Conservation (phyloP, 2,329 filamentous ascomycete genomes). For the Corynespora cassiicola region DNA sequence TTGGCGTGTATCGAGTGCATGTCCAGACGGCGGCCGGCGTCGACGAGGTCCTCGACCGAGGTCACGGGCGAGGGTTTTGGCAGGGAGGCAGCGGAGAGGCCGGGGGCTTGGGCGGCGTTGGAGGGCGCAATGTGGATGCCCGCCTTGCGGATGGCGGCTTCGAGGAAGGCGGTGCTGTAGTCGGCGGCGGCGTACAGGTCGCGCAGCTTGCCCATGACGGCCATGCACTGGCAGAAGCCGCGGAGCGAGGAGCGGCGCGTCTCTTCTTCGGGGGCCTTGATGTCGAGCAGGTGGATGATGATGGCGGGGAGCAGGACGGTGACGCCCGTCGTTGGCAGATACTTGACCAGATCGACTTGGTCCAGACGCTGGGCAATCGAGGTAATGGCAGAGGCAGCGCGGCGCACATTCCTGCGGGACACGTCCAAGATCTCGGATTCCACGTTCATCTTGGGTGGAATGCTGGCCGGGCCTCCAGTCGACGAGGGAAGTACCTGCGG, state of each 20-base stretch:
- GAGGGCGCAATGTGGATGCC: conserved; percentile 71
- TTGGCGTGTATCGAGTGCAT: conserved; percentile 18
- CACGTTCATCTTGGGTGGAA: conserved; percentile 42
- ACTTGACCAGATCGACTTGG: conserved; percentile 74
- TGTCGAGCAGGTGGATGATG: conserved; percentile 91
- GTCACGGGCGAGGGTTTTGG: conserved; percentile 40
- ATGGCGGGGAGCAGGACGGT: conserved; percentile 91
- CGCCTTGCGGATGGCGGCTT: conserved; percentile 87
- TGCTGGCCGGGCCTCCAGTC: conserved; percentile 58
- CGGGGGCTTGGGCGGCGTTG: conserved; percentile 21
- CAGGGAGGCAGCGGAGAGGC: conserved; percentile 10
- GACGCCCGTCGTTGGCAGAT: conserved; percentile 86
- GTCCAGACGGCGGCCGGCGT: conserved; percentile 52
- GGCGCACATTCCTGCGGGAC: conserved; percentile 81
- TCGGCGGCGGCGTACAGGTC: conserved; percentile 95
- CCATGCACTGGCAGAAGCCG: conserved; percentile 91
- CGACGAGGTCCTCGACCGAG: conserved; percentile 54
- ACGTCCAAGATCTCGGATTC: conserved; percentile 76
- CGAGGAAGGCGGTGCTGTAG: conserved; percentile 93
- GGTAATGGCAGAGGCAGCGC: conserved; percentile 85
- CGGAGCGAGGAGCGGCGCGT: conserved; percentile 76
- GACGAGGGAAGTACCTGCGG: conserved; percentile 86
- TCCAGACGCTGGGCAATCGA: conserved; percentile 81
- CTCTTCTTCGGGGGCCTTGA: conserved; percentile 79
- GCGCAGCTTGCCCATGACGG: conserved; percentile 83